Conservation (phyloP, 2,329 filamentous ascomycete species). For the Grosmannia serpens region DNA sequence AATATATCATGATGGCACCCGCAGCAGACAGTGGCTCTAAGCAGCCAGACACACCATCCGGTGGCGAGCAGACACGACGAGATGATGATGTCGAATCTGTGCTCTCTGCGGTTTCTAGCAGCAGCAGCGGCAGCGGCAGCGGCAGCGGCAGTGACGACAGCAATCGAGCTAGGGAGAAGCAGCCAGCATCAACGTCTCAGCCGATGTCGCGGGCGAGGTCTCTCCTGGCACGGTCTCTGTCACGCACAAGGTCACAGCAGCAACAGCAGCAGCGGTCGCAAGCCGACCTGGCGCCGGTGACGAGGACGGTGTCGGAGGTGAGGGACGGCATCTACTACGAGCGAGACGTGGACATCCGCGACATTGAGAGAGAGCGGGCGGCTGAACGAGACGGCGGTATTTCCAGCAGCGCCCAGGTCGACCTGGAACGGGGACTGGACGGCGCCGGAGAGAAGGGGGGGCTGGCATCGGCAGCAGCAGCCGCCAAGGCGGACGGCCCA, state of each 20-base stretch:
- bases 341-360: slow-evolving; percentile 24
- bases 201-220: neutral
- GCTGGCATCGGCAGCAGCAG: neutral
- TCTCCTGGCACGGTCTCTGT: slow-evolving; percentile 2
- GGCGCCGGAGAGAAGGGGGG: neutral
- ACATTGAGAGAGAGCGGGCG: slow-evolving; percentile 6
- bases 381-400: neutral
- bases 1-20: no score
- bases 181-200: neutral
- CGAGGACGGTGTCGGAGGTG: slow-evolving; percentile 25
- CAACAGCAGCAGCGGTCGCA: neutral
- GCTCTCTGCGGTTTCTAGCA: neutral
- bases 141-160: neutral
- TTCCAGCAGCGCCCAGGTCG: no score
- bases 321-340: slow-evolving; percentile 27
- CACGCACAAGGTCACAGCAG: neutral
- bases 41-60: no score
- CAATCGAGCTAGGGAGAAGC: neutral
- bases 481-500: neutral
- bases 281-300: slow-evolving; percentile 12
- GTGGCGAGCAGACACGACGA: no score
- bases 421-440: no score
- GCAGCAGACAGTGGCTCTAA: no score
- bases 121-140: neutral
- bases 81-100: neutral